Percentiles rank a stretch among this genome's conserved stretches.
phyloP scores from a whole-genome alignment of 179 eudicot species.

The Pouteria campechiana region DNA sequence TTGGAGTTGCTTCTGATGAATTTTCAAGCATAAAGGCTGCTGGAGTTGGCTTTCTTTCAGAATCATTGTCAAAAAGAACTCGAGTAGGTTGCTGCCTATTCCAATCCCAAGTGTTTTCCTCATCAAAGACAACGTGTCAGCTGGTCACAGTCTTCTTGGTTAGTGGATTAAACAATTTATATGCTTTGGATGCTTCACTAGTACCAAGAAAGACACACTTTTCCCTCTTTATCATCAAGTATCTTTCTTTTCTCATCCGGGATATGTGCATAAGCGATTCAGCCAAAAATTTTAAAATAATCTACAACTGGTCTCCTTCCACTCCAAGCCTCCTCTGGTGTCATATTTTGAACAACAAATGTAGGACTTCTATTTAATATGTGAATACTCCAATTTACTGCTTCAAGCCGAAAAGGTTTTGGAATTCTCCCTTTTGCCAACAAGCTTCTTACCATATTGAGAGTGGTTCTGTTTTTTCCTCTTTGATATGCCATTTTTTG shows the following conservation, averaged over 20 bases:
- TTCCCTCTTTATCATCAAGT: too few species aligned
- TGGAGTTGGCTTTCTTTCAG: neutral
- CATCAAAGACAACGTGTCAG: conserved; percentile 5
- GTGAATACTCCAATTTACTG: neutral
- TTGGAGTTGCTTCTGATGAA: neutral
- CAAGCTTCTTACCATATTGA: neutral
- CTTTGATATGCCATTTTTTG: neutral
- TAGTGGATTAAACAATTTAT: neutral
- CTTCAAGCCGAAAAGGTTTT: neutral
- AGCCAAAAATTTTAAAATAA: too few species aligned
- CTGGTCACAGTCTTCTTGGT: neutral
- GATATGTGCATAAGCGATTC: too few species aligned
- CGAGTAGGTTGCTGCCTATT: neutral
- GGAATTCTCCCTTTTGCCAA: neutral
- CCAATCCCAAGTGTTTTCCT: neutral
- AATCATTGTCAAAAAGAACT: too few species aligned
- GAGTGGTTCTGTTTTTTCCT: neutral
- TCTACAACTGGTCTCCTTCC: too few species aligned
- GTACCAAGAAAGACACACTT: conserved; percentile 4
- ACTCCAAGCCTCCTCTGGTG: too few species aligned
- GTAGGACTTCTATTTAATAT: neutral
- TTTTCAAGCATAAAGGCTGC: neutral
- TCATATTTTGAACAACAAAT: neutral
- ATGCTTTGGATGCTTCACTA: conserved; percentile 2
- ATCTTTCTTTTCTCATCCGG: too few species aligned